A percentile compares a stretch with the other conserved stretches of the same genome.
phyloP scores from a whole-genome alignment of 352 stramenopile genomes.

The Plasmopara muralis region DNA sequence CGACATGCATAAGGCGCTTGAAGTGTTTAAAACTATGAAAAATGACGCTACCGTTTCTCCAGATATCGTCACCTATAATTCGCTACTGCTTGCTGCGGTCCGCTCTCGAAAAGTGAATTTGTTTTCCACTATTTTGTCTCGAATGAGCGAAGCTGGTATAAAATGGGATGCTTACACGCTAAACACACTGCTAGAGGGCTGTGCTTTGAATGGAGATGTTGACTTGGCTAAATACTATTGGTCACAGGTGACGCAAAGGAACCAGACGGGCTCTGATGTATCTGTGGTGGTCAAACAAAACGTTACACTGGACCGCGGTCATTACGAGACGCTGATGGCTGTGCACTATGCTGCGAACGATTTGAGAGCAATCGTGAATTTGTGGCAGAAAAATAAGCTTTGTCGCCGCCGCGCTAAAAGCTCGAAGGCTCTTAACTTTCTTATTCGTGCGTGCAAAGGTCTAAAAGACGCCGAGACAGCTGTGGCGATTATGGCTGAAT shows the following conservation, averaged over 20 bases:
- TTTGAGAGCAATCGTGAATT: conserved; percentile 38
- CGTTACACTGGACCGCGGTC: conserved; percentile 50
- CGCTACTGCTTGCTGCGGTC: conserved; percentile 49
- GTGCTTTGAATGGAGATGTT: conserved; percentile 34
- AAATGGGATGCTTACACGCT: conserved; percentile 74
- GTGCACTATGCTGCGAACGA: conserved; percentile 60
- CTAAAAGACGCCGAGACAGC: conserved; percentile 47
- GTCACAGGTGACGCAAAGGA: conserved; percentile 30
- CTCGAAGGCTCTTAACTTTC: conserved; percentile 74
- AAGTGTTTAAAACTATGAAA: conserved; percentile 44
- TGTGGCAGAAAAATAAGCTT: conserved; percentile 50
- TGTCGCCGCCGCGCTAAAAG: conserved; percentile 64
- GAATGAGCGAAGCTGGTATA: conserved; percentile 36
- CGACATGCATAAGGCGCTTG: conserved; percentile 56
- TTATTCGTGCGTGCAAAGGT: conserved; percentile 53
- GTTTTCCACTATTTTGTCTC: conserved; percentile 44
- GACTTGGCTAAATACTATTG: conserved; percentile 52
- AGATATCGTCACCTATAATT: conserved; percentile 66
- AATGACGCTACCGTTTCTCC: conserved; percentile 24
- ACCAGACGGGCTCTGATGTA: conserved; percentile 4
- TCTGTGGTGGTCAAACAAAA: conserved; percentile 21
- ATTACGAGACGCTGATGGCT: conserved; percentile 70
- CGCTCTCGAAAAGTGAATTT: conserved; percentile 47
- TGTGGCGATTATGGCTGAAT: conserved; percentile 48
- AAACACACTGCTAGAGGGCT: conserved; percentile 68